These are phyloP conservation scores for Diaporthe capsici DNA, from an alignment of 2,329 filamentous ascomycete species.

Conservation along the genomic window DNA sequence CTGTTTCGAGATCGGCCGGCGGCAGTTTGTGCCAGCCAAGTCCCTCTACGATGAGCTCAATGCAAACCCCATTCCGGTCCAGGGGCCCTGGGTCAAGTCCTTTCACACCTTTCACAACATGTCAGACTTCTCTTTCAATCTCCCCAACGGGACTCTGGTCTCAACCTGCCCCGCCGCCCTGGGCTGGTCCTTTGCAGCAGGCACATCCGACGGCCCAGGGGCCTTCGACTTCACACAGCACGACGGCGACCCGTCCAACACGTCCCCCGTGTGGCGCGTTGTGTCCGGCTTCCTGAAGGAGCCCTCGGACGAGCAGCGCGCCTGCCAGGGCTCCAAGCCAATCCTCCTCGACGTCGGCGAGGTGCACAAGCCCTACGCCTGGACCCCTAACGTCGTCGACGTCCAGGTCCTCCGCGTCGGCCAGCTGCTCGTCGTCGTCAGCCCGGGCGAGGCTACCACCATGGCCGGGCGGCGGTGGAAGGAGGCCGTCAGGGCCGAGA, in stretches of 20 bases:
- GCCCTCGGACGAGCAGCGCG: conserved; percentile 77
- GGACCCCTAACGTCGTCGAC: conserved; percentile 93
- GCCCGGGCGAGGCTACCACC: conserved; percentile 89
- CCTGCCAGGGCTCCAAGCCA: conserved; percentile 85
- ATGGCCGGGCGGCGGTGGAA: conserved; percentile 95
- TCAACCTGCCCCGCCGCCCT: conserved; percentile 88
- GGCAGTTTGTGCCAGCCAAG: conserved; percentile 70
- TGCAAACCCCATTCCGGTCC: conserved; percentile 62
- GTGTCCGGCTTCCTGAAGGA: conserved; percentile 80
- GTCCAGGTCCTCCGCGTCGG: conserved; percentile 89
- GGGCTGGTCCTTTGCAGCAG: conserved; percentile 93
- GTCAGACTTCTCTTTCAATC: conserved; percentile 79
- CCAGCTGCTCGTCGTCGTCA: conserved; percentile 86
- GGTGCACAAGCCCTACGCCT: conserved; percentile 82
- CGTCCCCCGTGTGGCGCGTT: conserved; percentile 81
- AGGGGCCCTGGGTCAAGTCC: conserved; percentile 78
- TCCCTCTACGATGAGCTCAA: conserved; percentile 67
- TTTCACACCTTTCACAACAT: conserved; percentile 91
- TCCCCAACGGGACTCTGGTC: conserved; percentile 79
- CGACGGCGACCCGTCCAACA: conserved; percentile 76
- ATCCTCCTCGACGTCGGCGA: conserved; percentile 92
- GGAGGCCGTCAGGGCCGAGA: conserved; percentile 72
- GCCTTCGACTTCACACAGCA: conserved; percentile 96
- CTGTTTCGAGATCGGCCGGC: conserved; percentile 81
- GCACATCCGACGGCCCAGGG: conserved; percentile 92